Base-by-base conservation (phyloP, 192 early-diverging fungal species). In the Backusella psychrophila region DNA sequence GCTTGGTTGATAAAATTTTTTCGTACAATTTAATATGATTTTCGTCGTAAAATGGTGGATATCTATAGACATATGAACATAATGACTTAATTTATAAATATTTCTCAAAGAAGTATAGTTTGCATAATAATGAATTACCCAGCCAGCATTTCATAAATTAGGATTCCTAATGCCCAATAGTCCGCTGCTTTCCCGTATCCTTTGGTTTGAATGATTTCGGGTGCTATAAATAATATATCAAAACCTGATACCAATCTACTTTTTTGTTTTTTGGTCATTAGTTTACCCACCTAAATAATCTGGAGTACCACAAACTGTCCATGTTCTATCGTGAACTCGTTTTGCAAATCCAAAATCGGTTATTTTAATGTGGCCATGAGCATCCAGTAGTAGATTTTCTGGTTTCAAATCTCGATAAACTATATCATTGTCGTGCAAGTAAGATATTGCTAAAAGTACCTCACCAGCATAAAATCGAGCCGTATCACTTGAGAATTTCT, bases 321-420 rank as follows among this genome's bases (percentile, higher is more conserved):
- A 96, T 33, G 95, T 96, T 84, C 94, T 59, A 69, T 82, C 81
- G 4, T 26, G 41, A 35, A 96, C 93, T 49, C 88, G 87, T 83
- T 96, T 96, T 69, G 94, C 93, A 87, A 96, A 96, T 12, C 95
- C 95, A 87, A 96, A 96, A 85, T 96, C 94, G 1, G 95, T 91
- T 75, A 96, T 93, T 81, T 96, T 96, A 80, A 96, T 89, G 78
- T 96, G 90, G 3, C 94, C 95, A 38, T 87, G 71, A 21, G 85
- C 84, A 79, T 94, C 94, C 41, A 96, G 81, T 71, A 90, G 75
- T 7, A 90, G 69, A 69, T 91, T 90, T 74, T 96, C 95, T 17
- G 95, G 95, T 80, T 96, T 96, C 66, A 95, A 78, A 80, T 96
- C 95, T 38, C 95, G 85, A 83, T 95, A 95, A 70, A 96, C 91